phyloP scores from a whole-genome alignment of 2,329 filamentous ascomycete genomes.

The Ramichloridium luteum region DNA sequence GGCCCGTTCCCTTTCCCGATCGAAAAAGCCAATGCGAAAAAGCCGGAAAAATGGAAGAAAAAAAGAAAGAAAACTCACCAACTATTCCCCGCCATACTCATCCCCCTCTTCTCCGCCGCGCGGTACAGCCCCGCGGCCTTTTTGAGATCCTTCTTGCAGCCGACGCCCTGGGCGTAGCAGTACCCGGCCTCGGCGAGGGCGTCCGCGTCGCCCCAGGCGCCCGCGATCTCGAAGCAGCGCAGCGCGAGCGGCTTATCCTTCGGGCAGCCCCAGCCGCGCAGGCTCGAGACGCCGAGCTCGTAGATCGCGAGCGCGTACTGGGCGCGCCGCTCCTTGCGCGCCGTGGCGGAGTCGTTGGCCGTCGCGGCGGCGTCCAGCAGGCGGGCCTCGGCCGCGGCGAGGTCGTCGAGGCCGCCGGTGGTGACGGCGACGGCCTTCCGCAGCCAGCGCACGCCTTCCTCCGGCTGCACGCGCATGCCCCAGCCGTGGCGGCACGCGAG shows the following conservation, averaged over 20 bases:
- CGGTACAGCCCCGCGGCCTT: slow-evolving; percentile 88
- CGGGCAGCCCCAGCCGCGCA: slow-evolving; percentile 96
- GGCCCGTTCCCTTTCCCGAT: too few relatives aligned
- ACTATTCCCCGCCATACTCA: slow-evolving; percentile 96
- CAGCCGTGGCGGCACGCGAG: slow-evolving; percentile 91
- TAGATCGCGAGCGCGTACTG: slow-evolving; percentile 95
- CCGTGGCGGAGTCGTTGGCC: slow-evolving; percentile 43
- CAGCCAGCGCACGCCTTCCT: slow-evolving; percentile 83
- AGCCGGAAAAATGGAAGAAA: not conserved
- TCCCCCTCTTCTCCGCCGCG: slow-evolving; percentile 79
- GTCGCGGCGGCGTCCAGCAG: slow-evolving; percentile 25
- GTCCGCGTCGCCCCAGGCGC: slow-evolving; percentile 88
- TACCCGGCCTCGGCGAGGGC: slow-evolving; percentile 89
- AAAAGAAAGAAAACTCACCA: slow-evolving; percentile 52
- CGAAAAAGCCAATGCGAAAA: too few relatives aligned
- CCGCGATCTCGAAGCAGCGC: slow-evolving; percentile 92
- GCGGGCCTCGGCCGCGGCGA: too few relatives aligned
- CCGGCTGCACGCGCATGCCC: slow-evolving; percentile 89
- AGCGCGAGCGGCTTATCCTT: slow-evolving; percentile 81
- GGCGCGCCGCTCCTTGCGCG: slow-evolving; percentile 70
- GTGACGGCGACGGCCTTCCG: slow-evolving; percentile 57
- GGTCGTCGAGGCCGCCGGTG: slow-evolving; percentile 58
- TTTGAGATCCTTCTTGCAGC: slow-evolving; percentile 91
- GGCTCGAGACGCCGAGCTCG: slow-evolving; percentile 88
- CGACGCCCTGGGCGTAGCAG: slow-evolving; percentile 87